Evolutionary conservation across 2,329 filamentous ascomycete genomes (phyloP).

Genomic region (Aspergillus flavus): DNA sequence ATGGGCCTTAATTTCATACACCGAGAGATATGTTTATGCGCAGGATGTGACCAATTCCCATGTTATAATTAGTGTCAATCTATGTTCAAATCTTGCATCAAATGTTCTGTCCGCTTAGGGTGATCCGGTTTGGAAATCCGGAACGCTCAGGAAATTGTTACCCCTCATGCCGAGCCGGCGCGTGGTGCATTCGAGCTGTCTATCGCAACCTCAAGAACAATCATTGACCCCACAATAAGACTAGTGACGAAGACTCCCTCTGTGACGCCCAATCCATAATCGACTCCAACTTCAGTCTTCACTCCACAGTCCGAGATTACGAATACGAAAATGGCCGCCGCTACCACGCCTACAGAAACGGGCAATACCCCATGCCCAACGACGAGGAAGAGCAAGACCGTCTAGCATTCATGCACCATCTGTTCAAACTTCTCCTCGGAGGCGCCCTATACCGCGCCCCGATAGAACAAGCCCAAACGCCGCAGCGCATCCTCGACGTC

Average conservation of each 20-base stretch:
- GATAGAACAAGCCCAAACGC: constrained; percentile 23
- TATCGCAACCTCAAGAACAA: not conserved
- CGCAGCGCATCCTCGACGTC: constrained; percentile 34
- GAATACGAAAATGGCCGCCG: constrained; percentile 46
- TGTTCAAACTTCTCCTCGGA: constrained; percentile 39
- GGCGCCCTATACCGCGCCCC: constrained; percentile 44
- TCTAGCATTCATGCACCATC: constrained; percentile 43
- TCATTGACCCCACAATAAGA: constrained; percentile 23
- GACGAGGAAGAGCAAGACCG: constrained; percentile 50
- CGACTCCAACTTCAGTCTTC: constrained; percentile 44
- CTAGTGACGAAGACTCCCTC: constrained; percentile 39
- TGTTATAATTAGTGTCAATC: not conserved
- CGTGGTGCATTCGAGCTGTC: constrained; percentile 1
- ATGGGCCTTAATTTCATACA: not conserved
- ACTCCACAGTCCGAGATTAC: constrained; percentile 43
- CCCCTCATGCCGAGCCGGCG: not conserved
- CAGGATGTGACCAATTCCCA: not conserved
- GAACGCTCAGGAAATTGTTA: not conserved
- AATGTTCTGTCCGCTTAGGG: not conserved
- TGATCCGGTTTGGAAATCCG: not conserved
- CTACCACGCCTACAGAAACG: constrained; percentile 47
- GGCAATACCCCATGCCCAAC: constrained; percentile 47
- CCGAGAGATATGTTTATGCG: not conserved
- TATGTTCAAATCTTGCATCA: not conserved
- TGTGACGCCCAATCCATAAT: constrained; percentile 35